A percentile compares a stretch with the other conserved stretches of the same genome.
Evolutionary conservation across 345 rosid genomes (phyloP).

Genomic region (Sonneratia caseolaris): DNA sequence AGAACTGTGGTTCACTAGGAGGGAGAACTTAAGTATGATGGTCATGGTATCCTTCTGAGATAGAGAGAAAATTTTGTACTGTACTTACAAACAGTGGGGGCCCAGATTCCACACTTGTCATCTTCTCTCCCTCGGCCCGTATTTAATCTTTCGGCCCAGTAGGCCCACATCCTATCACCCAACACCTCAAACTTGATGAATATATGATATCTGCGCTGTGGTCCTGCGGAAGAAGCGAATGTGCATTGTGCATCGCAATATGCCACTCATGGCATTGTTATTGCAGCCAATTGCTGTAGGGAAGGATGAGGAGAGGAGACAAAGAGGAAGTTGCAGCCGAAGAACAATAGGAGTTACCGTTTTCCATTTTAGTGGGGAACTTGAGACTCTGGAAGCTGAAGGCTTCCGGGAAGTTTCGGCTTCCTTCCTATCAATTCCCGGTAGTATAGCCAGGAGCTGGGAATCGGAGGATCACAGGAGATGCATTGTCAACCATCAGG

Average conservation of each 20-base stretch:
- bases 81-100: not conserved
- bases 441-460: not conserved
- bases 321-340: constrained; percentile 8
- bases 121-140: not conserved
- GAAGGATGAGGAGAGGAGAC: constrained; percentile 17
- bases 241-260: constrained; percentile 3
- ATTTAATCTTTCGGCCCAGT: not conserved
- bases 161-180: not conserved
- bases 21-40: too few relatives aligned
- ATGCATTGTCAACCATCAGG: not conserved
- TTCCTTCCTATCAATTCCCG: not conserved
- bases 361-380: not conserved
- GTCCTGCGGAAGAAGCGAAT: too few relatives aligned
- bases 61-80: too few relatives aligned
- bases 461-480: not conserved
- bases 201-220: too few relatives aligned
- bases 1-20: not conserved
- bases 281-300: constrained; percentile 20
- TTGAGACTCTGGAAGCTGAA: not conserved
- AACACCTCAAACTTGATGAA: not conserved
- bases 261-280: constrained; percentile 55
- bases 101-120: not conserved
- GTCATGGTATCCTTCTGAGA: too few relatives aligned
- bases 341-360: not conserved
- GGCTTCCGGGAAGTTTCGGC: not conserved